Evolutionary conservation across 257 asterid species (phyloP).

Genomic region (Ligustrum vulgare): DNA sequence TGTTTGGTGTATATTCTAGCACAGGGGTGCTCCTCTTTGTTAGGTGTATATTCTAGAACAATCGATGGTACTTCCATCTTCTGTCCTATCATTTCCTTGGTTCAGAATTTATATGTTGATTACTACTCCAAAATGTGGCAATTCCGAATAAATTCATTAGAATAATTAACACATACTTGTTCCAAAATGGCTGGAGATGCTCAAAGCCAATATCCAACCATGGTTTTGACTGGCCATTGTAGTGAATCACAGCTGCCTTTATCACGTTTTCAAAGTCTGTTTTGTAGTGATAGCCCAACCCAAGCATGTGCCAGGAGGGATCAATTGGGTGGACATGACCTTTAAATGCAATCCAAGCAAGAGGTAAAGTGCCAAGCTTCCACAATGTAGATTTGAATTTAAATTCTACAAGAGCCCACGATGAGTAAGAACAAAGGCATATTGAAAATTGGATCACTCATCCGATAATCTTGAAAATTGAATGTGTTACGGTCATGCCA

Average conservation of each 20-base stretch:
- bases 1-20: too few species aligned
- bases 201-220: slow-evolving; percentile 61
- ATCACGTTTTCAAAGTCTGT: slow-evolving; percentile 39
- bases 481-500: background rate
- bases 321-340: slow-evolving; percentile 56
- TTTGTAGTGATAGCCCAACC: slow-evolving; percentile 53
- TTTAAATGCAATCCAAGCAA: slow-evolving; percentile 60
- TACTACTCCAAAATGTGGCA: slow-evolving; percentile 57
- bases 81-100: slow-evolving; percentile 3
- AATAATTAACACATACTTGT: slow-evolving; percentile 48
- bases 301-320: slow-evolving; percentile 62
- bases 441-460: background rate
- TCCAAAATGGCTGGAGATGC: slow-evolving; percentile 62
- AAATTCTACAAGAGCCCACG: slow-evolving; percentile 36
- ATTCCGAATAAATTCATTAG: slow-evolving; percentile 49
- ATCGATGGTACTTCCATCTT: slow-evolving; percentile 14
- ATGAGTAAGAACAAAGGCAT: background rate
- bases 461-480: background rate
- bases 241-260: slow-evolving; percentile 55
- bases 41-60: background rate
- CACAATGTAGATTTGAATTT: slow-evolving; percentile 48
- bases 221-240: slow-evolving; percentile 58
- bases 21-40: too few species aligned
- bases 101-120: background rate
- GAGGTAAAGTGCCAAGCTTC: slow-evolving; percentile 63